Percentiles rank a stretch among this genome's conserved stretches.
These are phyloP conservation scores for Cyclostephanos invisitatus DNA, from an alignment of 108 stramenopile species.

Conservation along the genomic window DNA sequence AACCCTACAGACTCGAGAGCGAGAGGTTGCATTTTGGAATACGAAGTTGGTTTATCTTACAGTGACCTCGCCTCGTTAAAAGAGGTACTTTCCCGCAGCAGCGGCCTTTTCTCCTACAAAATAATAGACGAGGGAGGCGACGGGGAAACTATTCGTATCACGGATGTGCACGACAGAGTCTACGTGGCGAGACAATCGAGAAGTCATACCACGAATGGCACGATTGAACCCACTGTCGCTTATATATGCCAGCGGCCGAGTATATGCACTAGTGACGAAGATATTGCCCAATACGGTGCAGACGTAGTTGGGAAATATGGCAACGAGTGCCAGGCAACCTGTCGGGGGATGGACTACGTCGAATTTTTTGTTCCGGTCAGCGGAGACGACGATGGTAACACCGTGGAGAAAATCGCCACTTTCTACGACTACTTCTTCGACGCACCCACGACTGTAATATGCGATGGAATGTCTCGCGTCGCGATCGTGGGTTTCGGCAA, in stretches of 20 bases:
- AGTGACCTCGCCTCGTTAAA: conserved; percentile 33
- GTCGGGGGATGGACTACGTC: conserved; percentile 55
- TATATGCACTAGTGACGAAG: background rate
- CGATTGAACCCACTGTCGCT: conserved; percentile 11
- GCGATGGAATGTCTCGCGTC: conserved; percentile 20
- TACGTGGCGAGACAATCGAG: conserved; percentile 24
- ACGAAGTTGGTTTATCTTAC: conserved; percentile 47
- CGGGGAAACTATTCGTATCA: conserved; percentile 22
- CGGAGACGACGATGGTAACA: conserved; percentile 16
- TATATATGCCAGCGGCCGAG: conserved; percentile 2
- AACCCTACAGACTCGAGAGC: background rate
- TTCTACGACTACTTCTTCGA: conserved; percentile 64
- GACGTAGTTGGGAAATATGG: conserved; percentile 27
- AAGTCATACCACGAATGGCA: conserved; percentile 17
- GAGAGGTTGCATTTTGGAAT: conserved; percentile 18
- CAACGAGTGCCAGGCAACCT: background rate
- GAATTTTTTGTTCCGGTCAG: conserved; percentile 47
- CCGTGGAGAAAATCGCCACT: conserved; percentile 43
- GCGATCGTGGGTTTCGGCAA: conserved; percentile 58
- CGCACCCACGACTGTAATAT: conserved; percentile 42
- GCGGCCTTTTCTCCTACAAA: conserved; percentile 8
- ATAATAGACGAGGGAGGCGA: conserved; percentile 15
- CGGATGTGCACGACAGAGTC: conserved; percentile 36
- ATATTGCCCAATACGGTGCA: conserved; percentile 7
- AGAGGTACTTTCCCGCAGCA: background rate